Evolutionary conservation across 805 yeast species (phyloP).

Genomic region (Ogataea pini): DNA sequence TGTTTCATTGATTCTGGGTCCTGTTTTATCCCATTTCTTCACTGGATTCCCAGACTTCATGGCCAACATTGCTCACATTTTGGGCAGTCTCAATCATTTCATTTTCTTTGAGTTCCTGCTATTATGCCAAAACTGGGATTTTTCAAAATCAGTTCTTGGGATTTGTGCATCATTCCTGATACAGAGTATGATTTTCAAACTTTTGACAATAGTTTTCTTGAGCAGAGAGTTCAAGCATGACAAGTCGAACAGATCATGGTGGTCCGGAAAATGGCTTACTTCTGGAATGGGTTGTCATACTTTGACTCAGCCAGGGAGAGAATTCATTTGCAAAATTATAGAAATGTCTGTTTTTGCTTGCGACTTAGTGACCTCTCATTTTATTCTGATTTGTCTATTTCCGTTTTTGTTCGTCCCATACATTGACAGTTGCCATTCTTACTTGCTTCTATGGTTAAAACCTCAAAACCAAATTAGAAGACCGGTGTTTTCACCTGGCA

Average conservation of each 20-base stretch:
- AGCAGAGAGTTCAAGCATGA: conserved; percentile 65
- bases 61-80: conserved; percentile 56
- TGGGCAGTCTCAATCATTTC: conserved; percentile 54
- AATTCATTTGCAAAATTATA: conserved; percentile 58
- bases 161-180: conserved; percentile 54
- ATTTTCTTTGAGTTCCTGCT: conserved; percentile 62
- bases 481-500: conserved; percentile 42
- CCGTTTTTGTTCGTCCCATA: conserved; percentile 66
- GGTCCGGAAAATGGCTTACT: conserved; percentile 74
- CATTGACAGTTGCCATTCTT: conserved; percentile 65
- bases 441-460: conserved; percentile 66
- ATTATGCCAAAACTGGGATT: conserved; percentile 67
- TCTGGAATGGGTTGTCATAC: conserved; percentile 63
- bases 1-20: conserved; percentile 51
- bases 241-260: conserved; percentile 68
- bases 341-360: conserved; percentile 70
- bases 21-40: conserved; percentile 46
- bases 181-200: conserved; percentile 58
- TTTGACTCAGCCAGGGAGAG: conserved; percentile 64
- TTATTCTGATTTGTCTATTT: conserved; percentile 55
- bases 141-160: conserved; percentile 61
- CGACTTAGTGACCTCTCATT: conserved; percentile 62
- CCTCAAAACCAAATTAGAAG: conserved; percentile 47
- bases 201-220: conserved; percentile 49
- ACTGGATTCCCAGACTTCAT: conserved; percentile 49